phyloP scores from a whole-genome alignment of 257 asterid genomes.

The Rhazya stricta region DNA sequence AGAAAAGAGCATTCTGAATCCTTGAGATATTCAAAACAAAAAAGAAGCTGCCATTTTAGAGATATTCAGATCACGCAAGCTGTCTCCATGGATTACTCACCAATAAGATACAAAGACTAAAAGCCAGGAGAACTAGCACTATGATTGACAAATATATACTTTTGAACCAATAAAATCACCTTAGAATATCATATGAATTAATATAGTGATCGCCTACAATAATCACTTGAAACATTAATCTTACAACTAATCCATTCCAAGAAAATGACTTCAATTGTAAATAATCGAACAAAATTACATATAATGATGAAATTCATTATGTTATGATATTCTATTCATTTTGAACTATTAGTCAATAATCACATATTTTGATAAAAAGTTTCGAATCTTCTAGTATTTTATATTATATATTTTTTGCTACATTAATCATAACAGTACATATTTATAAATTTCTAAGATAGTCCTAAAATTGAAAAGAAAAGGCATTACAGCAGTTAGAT shows the following conservation, averaged over 20 bases:
- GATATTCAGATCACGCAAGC: neutral
- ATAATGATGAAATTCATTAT: neutral
- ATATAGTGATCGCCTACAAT: neutral
- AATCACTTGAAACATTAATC: neutral
- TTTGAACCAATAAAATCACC: neutral
- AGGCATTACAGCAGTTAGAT: too few relatives aligned
- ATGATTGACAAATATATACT: neutral
- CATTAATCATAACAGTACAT: too few relatives aligned
- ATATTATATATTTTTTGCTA: too few relatives aligned
- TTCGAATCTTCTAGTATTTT: too few relatives aligned
- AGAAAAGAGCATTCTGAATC: too few relatives aligned
- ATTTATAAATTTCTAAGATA: too few relatives aligned
- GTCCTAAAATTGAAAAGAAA: too few relatives aligned
- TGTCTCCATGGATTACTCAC: neutral
- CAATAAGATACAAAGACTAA: neutral
- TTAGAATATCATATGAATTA: neutral
- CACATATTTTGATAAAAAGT: too few relatives aligned
- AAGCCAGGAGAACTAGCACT: neutral
- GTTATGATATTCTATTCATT: neutral
- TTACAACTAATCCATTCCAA: neutral
- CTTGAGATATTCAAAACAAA: neutral
- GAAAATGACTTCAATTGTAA: constrained; percentile 1
- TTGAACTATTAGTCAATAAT: too few relatives aligned
- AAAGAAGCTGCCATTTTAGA: neutral
- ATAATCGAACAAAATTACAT: neutral